Percentiles rank a stretch among this genome's conserved stretches.
These are phyloP conservation scores for Eimeria maxima DNA, from an alignment of 169 alveolate species.

Conservation along the genomic window DNA sequence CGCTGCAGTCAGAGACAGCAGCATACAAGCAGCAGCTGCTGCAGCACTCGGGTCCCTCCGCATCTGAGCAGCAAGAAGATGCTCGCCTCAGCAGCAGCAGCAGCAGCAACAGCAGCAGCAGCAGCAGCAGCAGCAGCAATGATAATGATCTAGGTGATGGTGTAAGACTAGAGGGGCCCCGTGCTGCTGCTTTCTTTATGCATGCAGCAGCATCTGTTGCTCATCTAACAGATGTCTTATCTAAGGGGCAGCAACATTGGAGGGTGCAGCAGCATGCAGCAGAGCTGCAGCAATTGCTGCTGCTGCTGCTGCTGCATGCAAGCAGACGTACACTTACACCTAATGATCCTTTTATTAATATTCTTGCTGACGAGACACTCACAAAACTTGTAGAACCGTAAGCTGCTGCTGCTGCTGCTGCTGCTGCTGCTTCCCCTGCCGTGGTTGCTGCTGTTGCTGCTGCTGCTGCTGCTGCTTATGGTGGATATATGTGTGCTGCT, in stretches of 20 bases:
- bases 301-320: conserved; percentile 54
- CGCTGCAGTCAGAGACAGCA: neutral
- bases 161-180: conserved; percentile 39
- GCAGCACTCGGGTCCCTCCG: neutral
- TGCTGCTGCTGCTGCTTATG: neutral
- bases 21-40: conserved; percentile 69
- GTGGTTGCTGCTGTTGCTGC: neutral
- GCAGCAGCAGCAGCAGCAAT: conserved; percentile 13
- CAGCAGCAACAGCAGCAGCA: neutral
- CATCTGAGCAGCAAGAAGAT: neutral
- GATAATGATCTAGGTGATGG: conserved; percentile 49
- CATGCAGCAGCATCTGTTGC: conserved; percentile 40
- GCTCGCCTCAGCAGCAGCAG: neutral
- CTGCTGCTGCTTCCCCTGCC: conserved; percentile 27
- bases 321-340: conserved; percentile 52
- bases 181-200: conserved; percentile 61
- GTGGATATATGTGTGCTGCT: neutral
- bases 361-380: conserved; percentile 23
- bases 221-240: conserved; percentile 13
- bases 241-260: conserved; percentile 48
- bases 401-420: conserved; percentile 33
- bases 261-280: conserved; percentile 14
- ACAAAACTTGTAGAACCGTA: neutral
- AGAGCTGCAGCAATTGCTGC: conserved; percentile 60
- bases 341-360: neutral